Conservation (phyloP, 169 alveolate species). For the Cryptosporidium canis region DNA sequence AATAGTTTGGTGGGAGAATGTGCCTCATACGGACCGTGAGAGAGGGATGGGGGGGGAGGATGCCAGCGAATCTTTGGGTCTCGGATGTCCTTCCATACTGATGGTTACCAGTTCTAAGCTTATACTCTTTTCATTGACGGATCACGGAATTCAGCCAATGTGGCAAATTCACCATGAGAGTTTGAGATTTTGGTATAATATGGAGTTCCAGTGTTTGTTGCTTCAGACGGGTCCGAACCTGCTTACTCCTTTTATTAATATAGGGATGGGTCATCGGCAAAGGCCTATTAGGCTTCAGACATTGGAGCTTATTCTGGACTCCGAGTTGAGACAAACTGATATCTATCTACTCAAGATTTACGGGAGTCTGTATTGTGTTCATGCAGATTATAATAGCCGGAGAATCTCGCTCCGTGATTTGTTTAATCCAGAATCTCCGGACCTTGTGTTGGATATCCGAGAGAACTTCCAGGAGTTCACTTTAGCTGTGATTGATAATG, state of each 20-base stretch:
- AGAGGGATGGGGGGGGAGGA: background rate
- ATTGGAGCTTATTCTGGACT: conserved; percentile 1
- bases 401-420: conserved; percentile 40
- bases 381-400: background rate
- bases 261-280: background rate
- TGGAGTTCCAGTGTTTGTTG: conserved; percentile 34
- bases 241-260: conserved; percentile 17
- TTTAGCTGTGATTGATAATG: background rate
- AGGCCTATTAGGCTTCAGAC: conserved; percentile 9
- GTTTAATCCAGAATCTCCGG: conserved; percentile 1
- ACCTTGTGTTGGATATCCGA: conserved; percentile 50
- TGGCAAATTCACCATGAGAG: conserved; percentile 17
- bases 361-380: conserved; percentile 29
- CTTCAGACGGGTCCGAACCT: conserved; percentile 11
- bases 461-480: conserved; percentile 25
- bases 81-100: conserved; percentile 21
- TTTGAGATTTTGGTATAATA: conserved; percentile 19
- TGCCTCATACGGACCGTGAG: background rate
- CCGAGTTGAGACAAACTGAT: background rate
- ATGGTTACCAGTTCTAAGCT: conserved; percentile 1
- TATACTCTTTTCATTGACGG: background rate
- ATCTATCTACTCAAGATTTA: conserved; percentile 11
- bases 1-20: conserved; percentile 51
- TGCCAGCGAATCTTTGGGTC: too few relatives aligned
- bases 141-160: background rate